Evolutionary conservation across 345 rosid species (phyloP), one percentile per base, ranked within the genome.

Genomic region (Draba incana): DNA sequence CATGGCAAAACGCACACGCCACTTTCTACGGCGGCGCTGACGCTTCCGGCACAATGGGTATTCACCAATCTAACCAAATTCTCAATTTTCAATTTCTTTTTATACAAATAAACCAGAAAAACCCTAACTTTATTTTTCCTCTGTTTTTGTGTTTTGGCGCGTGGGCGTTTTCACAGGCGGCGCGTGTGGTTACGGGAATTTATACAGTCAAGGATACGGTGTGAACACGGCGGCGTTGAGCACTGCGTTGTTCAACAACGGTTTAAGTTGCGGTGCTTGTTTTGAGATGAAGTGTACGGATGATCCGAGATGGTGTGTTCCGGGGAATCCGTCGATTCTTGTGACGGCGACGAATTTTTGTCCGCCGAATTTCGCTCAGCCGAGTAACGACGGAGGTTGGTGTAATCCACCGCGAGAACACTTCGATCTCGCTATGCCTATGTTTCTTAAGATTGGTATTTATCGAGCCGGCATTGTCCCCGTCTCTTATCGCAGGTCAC

Each of bases 381-480:
- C 97, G 0, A 86, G 84, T 28, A 98, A 94, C 56, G 48, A 91
- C 63, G 99, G 99, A 53, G 99, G 99, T n/a, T 94, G 99, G 99
- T 91, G 99, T 57, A 94, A 94, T 85, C 99, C 99, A 38, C 99
- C 99, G 28, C 92, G 96, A 44, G 76, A 92, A n/a, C 98, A 94
- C 71, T 94, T 94, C 61, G 99, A 94, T 51, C 92, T 94, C 13
- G 95, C 98, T 44, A 94, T 94, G 99, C 99, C 99, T 24, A 86
- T 94, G 99, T 94, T 94, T 80, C 97, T 94, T 43, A 89, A 85
- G 82, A 84, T 94, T 45, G 99, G 95, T 28, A 68, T 87, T 71
- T 94, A 91, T 81, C 79, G 83, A 0, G 99, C 99, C n/a, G 98
- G 99, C 10, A 94, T 94, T 58, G 99, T 94, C 72, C 99, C 99